Evolutionary conservation across 1,284 basidiomycete species (phyloP), one percentile per base, ranked within the genome.

Genomic region (Sporisorium scitamineum): DNA sequence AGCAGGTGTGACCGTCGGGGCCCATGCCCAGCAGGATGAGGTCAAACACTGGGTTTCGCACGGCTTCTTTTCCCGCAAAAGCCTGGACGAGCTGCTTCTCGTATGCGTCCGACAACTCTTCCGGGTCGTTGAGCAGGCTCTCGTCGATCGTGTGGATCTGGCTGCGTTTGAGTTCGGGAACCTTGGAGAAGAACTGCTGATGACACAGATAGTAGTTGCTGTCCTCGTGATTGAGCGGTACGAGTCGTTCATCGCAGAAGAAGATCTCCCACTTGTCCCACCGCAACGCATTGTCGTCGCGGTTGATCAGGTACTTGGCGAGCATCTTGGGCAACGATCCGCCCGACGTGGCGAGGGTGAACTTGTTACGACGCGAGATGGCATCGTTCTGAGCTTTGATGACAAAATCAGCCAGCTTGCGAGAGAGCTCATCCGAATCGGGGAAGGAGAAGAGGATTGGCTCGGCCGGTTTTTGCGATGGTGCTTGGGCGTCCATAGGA

Each of bases 191-290:
- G 82, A 99, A 90, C 71, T 90, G 89, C 69, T 91, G 88, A 47
- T 88, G 87, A 88, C 92, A 94, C 55, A 94, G 90, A 11, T 86
- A 84, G 87, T 96, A 95, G 87, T 99, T 99, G 44, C 93, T 95
- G 85, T 98, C 95, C 59, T 91, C 89, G 84, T 97, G 89, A 87
- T 95, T 91, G 81, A 98, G 91, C 0, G 95, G 94, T 14, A 99
- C 97, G 62, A 92, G 91, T 61, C 97, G 93, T 88, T 99, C 97
- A 86, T 99, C 97, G 57, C 92, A 94, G 86, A 98, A 99, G 88
- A 93, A 99, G 81, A 99, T 91, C 81, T 98, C 94, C 95, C 95
- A 99, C 86, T 94, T 94, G 85, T 95, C 92, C 95, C 97, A 99
- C 86, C 93, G 93, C 16, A 95, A 90, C 50, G 80, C 83, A 54